These are phyloP conservation scores for Cornus kousa DNA, from an alignment of 148 eudicot species.

Conservation along the genomic window DNA sequence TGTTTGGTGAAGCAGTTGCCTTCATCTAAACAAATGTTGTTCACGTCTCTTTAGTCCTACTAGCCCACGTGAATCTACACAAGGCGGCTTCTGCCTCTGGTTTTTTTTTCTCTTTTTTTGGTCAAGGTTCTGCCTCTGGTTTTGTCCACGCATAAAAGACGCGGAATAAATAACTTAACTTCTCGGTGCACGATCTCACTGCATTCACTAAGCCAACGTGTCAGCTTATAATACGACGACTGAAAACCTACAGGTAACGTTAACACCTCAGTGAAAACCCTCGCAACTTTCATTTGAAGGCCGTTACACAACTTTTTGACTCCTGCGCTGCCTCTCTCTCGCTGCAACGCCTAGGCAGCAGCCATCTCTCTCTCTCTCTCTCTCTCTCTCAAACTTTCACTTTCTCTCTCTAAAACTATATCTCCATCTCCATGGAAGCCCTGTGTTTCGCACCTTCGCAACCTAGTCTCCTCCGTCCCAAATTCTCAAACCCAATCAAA, in stretches of 20 bases:
- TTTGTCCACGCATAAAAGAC: not conserved
- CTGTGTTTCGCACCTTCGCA: constrained; percentile 10
- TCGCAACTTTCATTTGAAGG: not conserved
- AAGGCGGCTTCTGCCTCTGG: too few relatives aligned
- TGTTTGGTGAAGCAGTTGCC: too few relatives aligned
- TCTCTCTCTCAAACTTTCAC: not conserved
- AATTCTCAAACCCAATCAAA: constrained; percentile 8
- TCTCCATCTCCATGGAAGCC: constrained; percentile 12
- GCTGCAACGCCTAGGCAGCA: not conserved
- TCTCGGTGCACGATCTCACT: not conserved
- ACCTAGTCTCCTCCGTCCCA: constrained; percentile 16
- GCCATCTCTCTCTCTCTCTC: constrained; percentile 5
- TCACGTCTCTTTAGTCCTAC: too few relatives aligned
- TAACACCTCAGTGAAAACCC: not conserved
- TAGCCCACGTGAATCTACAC: too few relatives aligned
- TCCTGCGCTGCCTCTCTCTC: not conserved
- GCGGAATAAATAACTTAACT: not conserved
- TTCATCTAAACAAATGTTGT: not conserved
- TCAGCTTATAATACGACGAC: not conserved
- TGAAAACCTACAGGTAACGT: not conserved
- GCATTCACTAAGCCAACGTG: not conserved
- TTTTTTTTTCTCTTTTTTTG: too few relatives aligned
- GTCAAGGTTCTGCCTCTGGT: too few relatives aligned
- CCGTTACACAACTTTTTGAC: too few relatives aligned
- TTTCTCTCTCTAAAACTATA: not conserved